Conservation (phyloP, 1,284 basidiomycete genomes). For the Ganoderma meredithae region DNA sequence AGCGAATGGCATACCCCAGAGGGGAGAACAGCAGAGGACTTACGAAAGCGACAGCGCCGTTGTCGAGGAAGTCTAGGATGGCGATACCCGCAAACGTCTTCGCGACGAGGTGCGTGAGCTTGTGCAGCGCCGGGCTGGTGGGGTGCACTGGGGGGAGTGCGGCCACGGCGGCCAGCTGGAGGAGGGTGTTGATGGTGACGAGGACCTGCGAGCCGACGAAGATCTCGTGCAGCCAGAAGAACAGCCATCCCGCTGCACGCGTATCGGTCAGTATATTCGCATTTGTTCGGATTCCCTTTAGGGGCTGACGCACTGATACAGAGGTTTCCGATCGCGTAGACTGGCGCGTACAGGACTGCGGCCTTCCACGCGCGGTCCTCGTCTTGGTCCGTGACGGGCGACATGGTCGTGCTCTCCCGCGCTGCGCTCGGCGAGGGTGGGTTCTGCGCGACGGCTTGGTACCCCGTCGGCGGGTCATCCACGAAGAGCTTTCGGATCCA, state of each 20-base stretch:
- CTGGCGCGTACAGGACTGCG: slow-evolving; percentile 41
- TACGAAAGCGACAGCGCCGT: slow-evolving; percentile 42
- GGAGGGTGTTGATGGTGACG: slow-evolving; percentile 44
- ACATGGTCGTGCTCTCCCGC: background rate
- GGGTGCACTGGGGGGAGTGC: slow-evolving; percentile 36
- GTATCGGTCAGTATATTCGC: background rate
- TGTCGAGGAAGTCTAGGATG: slow-evolving; percentile 46
- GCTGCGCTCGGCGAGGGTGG: background rate
- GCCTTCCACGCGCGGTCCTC: slow-evolving; percentile 31
- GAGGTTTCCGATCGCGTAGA: slow-evolving; percentile 45
- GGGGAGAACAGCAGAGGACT: slow-evolving; percentile 15
- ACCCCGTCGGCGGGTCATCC: slow-evolving; percentile 24
- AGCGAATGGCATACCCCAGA: background rate
- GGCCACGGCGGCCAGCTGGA: slow-evolving; percentile 43
- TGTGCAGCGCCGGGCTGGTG: slow-evolving; percentile 33
- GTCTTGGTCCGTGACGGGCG: slow-evolving; percentile 22
- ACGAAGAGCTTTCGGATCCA: slow-evolving; percentile 43
- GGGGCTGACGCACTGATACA: slow-evolving; percentile 39
- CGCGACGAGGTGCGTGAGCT: slow-evolving; percentile 42
- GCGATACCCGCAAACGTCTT: slow-evolving; percentile 46
- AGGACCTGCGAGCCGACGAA: slow-evolving; percentile 42
- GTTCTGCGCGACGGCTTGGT: slow-evolving; percentile 25
- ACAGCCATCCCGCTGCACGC: slow-evolving; percentile 43
- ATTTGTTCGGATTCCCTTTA: background rate
- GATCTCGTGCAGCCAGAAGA: slow-evolving; percentile 43